Evolutionary conservation across 73 alveolate species (phyloP).

Genomic region (Tetrahymena elliotti): DNA sequence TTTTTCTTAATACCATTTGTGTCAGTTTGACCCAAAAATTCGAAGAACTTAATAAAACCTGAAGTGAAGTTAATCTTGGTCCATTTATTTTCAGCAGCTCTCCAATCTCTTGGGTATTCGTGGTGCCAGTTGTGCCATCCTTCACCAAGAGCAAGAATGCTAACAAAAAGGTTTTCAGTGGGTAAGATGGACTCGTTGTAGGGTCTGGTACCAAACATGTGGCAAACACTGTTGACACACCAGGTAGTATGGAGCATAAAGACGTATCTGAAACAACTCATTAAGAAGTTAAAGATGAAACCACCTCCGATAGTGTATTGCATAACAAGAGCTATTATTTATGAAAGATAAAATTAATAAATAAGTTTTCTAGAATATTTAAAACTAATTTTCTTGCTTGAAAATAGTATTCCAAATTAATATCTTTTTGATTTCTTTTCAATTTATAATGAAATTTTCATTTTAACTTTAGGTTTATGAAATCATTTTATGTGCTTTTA

Average conservation of each 20-base stretch:
- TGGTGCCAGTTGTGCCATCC: constrained; percentile 64
- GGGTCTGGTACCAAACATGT: constrained; percentile 37
- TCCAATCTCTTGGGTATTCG: constrained; percentile 51
- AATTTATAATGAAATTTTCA: background rate
- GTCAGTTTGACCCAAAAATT: constrained; percentile 20
- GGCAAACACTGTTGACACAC: constrained; percentile 48
- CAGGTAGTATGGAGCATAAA: constrained; percentile 13
- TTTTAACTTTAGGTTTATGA: background rate
- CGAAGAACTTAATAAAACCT: constrained; percentile 27
- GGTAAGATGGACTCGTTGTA: constrained; percentile 33
- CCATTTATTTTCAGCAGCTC: constrained; percentile 42
- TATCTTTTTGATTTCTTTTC: background rate
- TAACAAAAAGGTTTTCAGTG: constrained; percentile 32
- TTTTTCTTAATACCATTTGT: constrained; percentile 20
- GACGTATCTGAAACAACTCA: background rate
- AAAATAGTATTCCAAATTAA: background rate
- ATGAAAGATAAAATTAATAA: constrained; percentile 5
- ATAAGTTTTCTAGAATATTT: background rate
- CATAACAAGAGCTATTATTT: background rate
- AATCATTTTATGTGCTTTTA: background rate
- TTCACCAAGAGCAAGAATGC: constrained; percentile 35
- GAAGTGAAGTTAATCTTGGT: constrained; percentile 33
- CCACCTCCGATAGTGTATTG: background rate
- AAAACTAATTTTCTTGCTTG: background rate
- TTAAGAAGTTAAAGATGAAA: background rate